Evolutionary conservation across 345 rosid species (phyloP), one percentile per base, ranked within the genome.

Genomic region (Trapa incisa): DNA sequence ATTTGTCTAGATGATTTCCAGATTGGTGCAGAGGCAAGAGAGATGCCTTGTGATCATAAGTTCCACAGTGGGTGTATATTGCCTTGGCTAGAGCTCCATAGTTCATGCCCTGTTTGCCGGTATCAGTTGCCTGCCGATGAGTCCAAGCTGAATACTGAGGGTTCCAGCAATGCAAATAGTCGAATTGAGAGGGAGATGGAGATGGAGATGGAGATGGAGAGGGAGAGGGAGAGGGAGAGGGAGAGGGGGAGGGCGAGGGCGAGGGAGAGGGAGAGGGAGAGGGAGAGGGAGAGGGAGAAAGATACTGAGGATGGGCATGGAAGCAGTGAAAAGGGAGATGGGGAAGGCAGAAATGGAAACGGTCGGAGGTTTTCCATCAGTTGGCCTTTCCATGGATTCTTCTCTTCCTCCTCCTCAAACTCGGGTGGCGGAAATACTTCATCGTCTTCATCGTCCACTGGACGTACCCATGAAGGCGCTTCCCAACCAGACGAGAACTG

Each of bases 81-180:
- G 73, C 96, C 96, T 32, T 92, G 98, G 98, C 77, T 92, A 73
- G 96, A 89, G 80, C 91, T 89, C 72, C 98, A 89, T 67, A 88
- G 96, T 75, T 88, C 96, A 37, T 92, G 96, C 58, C 98, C 96
- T 15, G 86, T 92, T 33, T 92, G 98, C 65, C 85, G 98, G 77
- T 79, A 72, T 78, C 86, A 85, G 68, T 72, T 92, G 73, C 89
- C 96, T 54, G 83, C 83, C 54, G 89, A 88, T 66, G 96, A 89
- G 72, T 73, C 81, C 0, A 90, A 90, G 76, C 72, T 74, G 11
- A 86, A 80, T 39, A 61, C 86, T 0, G 91, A 75, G 64, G 82
- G 81, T 15, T 52, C 82, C 47, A 73, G 73, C 60, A 75, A 41
- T 43, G 65, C 47, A 71, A 67, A 37, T 65, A 70, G 70, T 67